Base-by-base conservation (phyloP, 2,329 filamentous ascomycete genomes). In the Thielaviopsis musarum region DNA sequence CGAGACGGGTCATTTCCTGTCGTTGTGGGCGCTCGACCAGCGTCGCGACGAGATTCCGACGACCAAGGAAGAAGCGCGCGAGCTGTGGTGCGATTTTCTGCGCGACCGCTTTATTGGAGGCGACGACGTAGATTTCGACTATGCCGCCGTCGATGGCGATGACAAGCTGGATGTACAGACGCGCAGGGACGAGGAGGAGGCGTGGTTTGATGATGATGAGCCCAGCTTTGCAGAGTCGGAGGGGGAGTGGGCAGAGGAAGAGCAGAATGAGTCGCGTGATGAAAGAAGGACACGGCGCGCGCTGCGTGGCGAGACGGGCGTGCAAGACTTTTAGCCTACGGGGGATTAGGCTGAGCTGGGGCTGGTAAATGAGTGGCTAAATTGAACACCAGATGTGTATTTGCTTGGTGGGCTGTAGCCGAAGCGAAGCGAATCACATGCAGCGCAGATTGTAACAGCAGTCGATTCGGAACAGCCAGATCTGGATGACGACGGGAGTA, bases 151-250 rank as follows among this genome's bases (percentile, higher is more conserved):
- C 5, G 90, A 95, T 67, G 73, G 74, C 41, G 83, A 86, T 66
- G 83, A 89, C 30, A 82, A 83, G 21, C 84, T 82, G 59, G 88
- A 95, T 68, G 41, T 54, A 10, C 55, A 59, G 52, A 77, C 67
- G 74, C 80, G 73, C 63, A 71, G 75, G n/a, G 82, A 85, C 57
- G 74, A 74, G 15, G 78, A 91, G 69, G 88, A 95, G 45, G 77
- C 77, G 21, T 95, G 87, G 74, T 91, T 94, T 67, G 87, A 90
- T 22, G 82, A 83, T 5, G 85, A 95, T 73, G 84, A 87, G 65
- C 84, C 86, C 0, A 76, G 76, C 54, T 88, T 84, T 79, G 74
- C 78, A 15, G 38, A 45, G 7, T 17, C 15, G 3, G 38, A 45
- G 38, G 17, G 38, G 5, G 38, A 45, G 38, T 34, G 17, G 38